Evolutionary conservation across 225 moss, liverwort and hornwort genomes (phyloP), one percentile per base, ranked within the genome.

Genomic region (Takakia lepidozioides): DNA sequence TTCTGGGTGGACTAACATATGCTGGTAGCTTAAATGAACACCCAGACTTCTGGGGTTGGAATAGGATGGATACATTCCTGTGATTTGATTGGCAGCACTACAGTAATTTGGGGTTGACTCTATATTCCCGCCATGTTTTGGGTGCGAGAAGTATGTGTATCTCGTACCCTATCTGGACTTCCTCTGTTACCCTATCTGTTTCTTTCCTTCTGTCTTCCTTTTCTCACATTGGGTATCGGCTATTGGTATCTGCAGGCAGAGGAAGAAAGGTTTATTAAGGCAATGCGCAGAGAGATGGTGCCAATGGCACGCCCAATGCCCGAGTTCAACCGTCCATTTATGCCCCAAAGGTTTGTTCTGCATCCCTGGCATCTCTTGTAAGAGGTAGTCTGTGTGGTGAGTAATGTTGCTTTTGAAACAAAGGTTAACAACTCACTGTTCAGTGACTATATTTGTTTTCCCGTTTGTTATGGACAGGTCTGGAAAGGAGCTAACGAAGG

Each of bases 231-330:
- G 29, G 0, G 38, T 16, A 19, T n/a, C 19, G 6, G 42, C 13
- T 4, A 53, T 30, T 1, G 7, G 29, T 19, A 24, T 49, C 40
- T 22, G 28, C 71, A 92, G 92, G 85, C 64, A 39, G 92, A 88
- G 55, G 92, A 93, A 56, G 88, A 88, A 36, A 88, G 80, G 51
- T 78, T 69, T 34, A 62, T 93, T 47, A 93, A 93, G 64, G 77
- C 78, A 1, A 70, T 93, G 82, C 68, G 88, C 42, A 80, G 63
- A 58, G 85, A 93, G 66, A 93, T 93, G 92, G 73, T 93, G 38
- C 80, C 81, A 13, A 40, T 42, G n/a, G 88, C 88, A 25, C 80
- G 75, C 27, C 85, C 92, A 15, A 81, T 93, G 88, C 92, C 85
- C 49, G 55, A 61, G 48, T 83, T 73, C 54, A 53, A 63, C 64